Conservation (phyloP, 2,329 filamentous ascomycete genomes). For the Exophiala sp. region DNA sequence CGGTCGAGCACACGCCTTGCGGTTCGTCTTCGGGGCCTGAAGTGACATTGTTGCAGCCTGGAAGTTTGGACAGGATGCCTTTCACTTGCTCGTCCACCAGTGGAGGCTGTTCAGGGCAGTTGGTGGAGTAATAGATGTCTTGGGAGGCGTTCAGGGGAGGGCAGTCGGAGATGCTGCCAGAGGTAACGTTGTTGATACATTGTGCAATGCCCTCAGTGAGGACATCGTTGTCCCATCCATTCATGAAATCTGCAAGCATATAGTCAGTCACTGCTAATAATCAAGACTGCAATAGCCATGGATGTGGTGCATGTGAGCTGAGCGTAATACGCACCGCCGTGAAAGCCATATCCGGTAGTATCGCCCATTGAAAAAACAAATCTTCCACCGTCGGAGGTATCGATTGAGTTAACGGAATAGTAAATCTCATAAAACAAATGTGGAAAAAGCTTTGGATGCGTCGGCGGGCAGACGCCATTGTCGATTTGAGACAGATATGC, state of each 20-base stretch:
- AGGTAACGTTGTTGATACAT: constrained; percentile 51
- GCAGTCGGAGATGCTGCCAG: constrained; percentile 10
- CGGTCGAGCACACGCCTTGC: constrained; percentile 12
- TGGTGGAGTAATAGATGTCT: constrained; percentile 5
- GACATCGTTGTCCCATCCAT: constrained; percentile 65
- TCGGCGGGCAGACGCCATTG: constrained; percentile 66
- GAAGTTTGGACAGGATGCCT: constrained; percentile 19
- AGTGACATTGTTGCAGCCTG: constrained; percentile 26
- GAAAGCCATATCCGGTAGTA: constrained; percentile 64
- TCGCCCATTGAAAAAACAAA: constrained; percentile 77
- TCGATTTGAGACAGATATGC: constrained; percentile 72
- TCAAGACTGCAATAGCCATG: too few species aligned
- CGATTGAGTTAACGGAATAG: constrained; percentile 20
- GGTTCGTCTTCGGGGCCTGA: constrained; percentile 32
- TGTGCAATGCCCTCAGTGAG: constrained; percentile 63
- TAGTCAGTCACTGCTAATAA: not conserved
- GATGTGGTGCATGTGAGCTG: not conserved
- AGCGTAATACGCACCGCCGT: constrained; percentile 58
- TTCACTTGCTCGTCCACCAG: constrained; percentile 31
- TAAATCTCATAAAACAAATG: constrained; percentile 78
- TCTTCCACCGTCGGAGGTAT: constrained; percentile 51
- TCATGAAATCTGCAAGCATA: constrained; percentile 62
- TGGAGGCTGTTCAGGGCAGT: constrained; percentile 15
- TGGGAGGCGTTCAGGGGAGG: constrained; percentile 11
- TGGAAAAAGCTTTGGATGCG: constrained; percentile 60